These are phyloP conservation scores for Coniosporium tulheliwenetii DNA, from an alignment of 2,329 filamentous ascomycete species.

Conservation along the genomic window DNA sequence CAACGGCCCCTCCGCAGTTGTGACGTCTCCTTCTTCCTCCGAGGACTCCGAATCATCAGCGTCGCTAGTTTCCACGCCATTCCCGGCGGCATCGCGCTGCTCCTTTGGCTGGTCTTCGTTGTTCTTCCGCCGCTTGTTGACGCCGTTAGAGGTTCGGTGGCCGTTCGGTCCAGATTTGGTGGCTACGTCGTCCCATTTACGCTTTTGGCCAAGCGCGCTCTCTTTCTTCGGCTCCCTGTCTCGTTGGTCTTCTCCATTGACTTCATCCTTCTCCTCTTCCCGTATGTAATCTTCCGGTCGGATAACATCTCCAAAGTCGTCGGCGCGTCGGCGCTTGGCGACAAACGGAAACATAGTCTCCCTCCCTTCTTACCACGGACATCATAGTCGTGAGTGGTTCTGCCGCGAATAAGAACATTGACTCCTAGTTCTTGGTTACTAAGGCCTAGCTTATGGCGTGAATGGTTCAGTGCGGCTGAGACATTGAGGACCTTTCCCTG, in stretches of 20 bases:
- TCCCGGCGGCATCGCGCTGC: constrained; percentile 16
- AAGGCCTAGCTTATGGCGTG: constrained; percentile 70
- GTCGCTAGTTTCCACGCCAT: constrained; percentile 15
- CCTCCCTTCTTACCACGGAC: constrained; percentile 76
- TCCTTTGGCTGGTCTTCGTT: constrained; percentile 15
- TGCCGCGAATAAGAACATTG: constrained; percentile 76
- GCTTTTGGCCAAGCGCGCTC: constrained; percentile 63
- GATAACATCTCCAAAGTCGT: constrained; percentile 91
- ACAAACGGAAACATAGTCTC: constrained; percentile 87
- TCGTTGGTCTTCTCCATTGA: constrained; percentile 48
- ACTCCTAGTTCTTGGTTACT: constrained; percentile 85
- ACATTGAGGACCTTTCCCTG: constrained; percentile 87
- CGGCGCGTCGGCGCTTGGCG: constrained; percentile 59
- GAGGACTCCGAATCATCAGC: constrained; percentile 13
- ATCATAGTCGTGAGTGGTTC: constrained; percentile 86
- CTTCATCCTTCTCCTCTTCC: constrained; percentile 76
- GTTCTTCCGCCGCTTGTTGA: constrained; percentile 46
- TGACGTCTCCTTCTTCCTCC: constrained; percentile 3
- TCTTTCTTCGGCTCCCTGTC: constrained; percentile 32
- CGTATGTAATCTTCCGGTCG: constrained; percentile 85
- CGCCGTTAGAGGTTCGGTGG: constrained; percentile 24
- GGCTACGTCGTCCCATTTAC: constrained; percentile 72
- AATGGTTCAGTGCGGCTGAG: constrained; percentile 70
- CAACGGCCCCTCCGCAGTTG: constrained; percentile 1
- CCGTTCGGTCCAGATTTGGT: constrained; percentile 21